A percentile compares a stretch with the other conserved stretches of the same genome.
phyloP scores from a whole-genome alignment of 2,329 filamentous ascomycete species.

The Ceratocystis eucalypticola region DNA sequence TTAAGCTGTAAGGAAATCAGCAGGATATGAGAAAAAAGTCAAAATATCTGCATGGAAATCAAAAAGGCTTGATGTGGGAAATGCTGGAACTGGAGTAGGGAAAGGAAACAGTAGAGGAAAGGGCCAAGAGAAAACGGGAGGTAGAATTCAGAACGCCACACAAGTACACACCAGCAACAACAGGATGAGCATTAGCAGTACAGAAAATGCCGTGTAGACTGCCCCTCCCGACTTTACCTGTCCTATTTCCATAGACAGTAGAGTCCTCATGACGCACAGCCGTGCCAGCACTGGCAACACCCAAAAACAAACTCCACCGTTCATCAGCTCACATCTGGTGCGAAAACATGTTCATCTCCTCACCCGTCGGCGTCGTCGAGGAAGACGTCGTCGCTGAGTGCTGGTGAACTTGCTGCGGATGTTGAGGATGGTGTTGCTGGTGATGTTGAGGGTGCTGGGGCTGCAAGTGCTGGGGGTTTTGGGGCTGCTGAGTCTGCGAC shows the following conservation, averaged over 20 bases:
- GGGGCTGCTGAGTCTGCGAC: constrained; percentile 13
- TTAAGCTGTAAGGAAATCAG: background rate
- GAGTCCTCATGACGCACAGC: background rate
- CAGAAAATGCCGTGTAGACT: no score
- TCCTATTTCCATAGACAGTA: no score
- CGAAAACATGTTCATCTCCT: constrained; percentile 94
- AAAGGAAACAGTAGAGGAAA: no score
- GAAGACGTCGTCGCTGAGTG: constrained; percentile 14
- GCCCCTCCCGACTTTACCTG: no score
- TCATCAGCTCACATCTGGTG: constrained; percentile 64
- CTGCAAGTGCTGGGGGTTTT: constrained; percentile 28
- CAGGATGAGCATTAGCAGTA: background rate
- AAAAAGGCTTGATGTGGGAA: constrained; percentile 5
- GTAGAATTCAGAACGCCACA: background rate
- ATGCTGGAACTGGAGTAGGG: constrained; percentile 1
- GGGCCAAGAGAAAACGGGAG: background rate
- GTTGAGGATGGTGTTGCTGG: constrained; percentile 16
- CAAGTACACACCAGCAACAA: background rate
- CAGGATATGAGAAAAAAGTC: background rate
- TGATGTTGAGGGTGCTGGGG: constrained; percentile 18
- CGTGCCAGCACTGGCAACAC: background rate
- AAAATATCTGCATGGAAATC: background rate
- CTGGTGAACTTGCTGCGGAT: constrained; percentile 16
- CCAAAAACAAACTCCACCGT: background rate
- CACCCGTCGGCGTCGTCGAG: constrained; percentile 31